Evolutionary conservation across 2,329 filamentous ascomycete species (phyloP), one percentile per base, ranked within the genome.

Genomic region (Phaeosphaeria sp.): DNA sequence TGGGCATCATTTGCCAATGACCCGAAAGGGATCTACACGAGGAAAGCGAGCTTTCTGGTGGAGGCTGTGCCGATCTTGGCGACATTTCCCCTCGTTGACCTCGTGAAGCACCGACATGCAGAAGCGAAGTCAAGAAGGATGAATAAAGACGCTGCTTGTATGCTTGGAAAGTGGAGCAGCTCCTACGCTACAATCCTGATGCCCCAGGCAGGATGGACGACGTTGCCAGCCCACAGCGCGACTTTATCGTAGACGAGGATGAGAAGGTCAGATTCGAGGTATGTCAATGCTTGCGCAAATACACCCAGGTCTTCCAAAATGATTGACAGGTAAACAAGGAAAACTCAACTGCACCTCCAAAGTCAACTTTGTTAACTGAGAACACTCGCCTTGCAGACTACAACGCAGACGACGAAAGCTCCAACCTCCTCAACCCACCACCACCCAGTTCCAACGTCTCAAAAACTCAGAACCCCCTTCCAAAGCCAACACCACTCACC

Each of bases 21-120:
- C 42, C 8, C 6, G n/a, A 49, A 33, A n/a, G 11, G 13, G 24
- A 30, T 39, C 39, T 53, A 64, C 51, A 43, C 62, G 64, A 67
- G 60, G 40, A 65, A 64, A 56, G 57, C 60, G 64, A 67, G 45
- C 42, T 51, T 55, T 55, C n/a, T 55, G 11, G 57, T 63, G 60
- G 57, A 60, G 62, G 62, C 62, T 56, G 56, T 55, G 63, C 55
- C 53, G 18, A 25, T 24, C 57, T 67, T 64, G 54, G 63, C 63
- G 43, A 25, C 39, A 50, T 33, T 45, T 30, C 55, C 52, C 30
- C 49, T 21, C 43, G 39, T 43, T n/a, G 40, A 49, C 30, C 36
- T 43, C 24, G 9, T n/a, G 30, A 39, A 21, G 40, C 42, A 39
- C 9, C 44, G 22, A 13, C 9, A n/a, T 9, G 33, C 11, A 8